Conservation (phyloP, 2,329 filamentous ascomycete species). For the Xylariomycetidae sp. region DNA sequence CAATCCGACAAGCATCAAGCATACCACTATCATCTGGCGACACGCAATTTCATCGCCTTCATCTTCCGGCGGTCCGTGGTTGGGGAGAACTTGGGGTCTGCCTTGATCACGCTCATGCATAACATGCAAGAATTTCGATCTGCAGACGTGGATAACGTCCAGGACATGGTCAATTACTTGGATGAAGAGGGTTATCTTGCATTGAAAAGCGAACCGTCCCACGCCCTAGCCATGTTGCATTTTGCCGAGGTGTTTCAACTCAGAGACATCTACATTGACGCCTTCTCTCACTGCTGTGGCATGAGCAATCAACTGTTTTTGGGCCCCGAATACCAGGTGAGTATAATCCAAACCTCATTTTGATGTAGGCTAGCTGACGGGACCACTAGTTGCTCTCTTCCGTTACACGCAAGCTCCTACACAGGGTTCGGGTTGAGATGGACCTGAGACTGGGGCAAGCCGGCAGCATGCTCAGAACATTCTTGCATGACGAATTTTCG, state of each 20-base stretch:
- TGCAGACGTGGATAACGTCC: constrained; percentile 46
- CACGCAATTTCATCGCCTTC: constrained; percentile 72
- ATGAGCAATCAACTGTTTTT: constrained; percentile 59
- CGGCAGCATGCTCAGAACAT: constrained; percentile 53
- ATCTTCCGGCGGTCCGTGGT: constrained; percentile 60
- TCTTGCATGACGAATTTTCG: constrained; percentile 66
- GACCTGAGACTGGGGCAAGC: constrained; percentile 55
- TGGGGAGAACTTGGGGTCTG: constrained; percentile 57
- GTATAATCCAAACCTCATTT: constrained; percentile 17
- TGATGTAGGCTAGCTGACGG: constrained; percentile 15
- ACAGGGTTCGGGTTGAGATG: constrained; percentile 57
- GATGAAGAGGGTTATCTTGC: constrained; percentile 65
- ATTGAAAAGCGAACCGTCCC: constrained; percentile 58
- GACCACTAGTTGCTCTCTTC: constrained; percentile 39
- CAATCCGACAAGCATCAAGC: constrained; percentile 45
- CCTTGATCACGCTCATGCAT: constrained; percentile 59
- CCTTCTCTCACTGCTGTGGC: constrained; percentile 72
- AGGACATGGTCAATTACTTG: constrained; percentile 59
- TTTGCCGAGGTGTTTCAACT: constrained; percentile 62
- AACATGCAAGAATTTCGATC: constrained; percentile 58
- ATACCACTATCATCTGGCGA: constrained; percentile 60
- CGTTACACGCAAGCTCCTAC: constrained; percentile 59
- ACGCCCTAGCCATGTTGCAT: constrained; percentile 61
- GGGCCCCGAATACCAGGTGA: constrained; percentile 56
- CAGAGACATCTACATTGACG: constrained; percentile 61